Percentiles rank a stretch among this genome's conserved stretches.
Evolutionary conservation across 441 rosid species (phyloP).

Genomic region (Euphorbia schlechtendalii): DNA sequence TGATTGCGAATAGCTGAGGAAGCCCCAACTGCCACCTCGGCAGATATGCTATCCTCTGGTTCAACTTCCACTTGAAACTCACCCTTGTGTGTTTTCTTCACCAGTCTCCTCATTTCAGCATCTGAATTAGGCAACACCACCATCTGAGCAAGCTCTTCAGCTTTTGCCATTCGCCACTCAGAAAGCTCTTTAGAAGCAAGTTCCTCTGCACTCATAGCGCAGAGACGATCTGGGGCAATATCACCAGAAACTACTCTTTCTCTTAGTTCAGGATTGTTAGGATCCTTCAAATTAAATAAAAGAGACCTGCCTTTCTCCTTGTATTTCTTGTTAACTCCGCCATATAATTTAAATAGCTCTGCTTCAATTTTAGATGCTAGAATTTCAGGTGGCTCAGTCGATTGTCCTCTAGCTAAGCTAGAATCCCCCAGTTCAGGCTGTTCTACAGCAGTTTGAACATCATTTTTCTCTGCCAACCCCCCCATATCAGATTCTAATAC

Average conservation of each 20-base stretch:
- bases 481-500: slow-evolving; percentile 55
- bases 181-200: slow-evolving; percentile 93
- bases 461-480: slow-evolving; percentile 30
- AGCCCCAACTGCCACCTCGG: slow-evolving; percentile 51
- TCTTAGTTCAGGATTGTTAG: slow-evolving; percentile 73
- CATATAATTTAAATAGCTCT: slow-evolving; percentile 68
- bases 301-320: slow-evolving; percentile 90
- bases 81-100: slow-evolving; percentile 91
- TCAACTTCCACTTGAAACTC: slow-evolving; percentile 88
- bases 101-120: slow-evolving; percentile 67
- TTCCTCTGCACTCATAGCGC: slow-evolving; percentile 90
- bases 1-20: slow-evolving; percentile 27
- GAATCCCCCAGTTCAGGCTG: slow-evolving; percentile 17
- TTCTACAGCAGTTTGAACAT: slow-evolving; percentile 24
- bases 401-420: slow-evolving; percentile 16
- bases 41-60: slow-evolving; percentile 43
- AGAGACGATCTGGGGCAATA: slow-evolving; percentile 56
- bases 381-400: slow-evolving; percentile 33
- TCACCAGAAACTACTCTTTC: slow-evolving; percentile 72
- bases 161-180: slow-evolving; percentile 91
- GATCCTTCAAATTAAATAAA: slow-evolving; percentile 81
- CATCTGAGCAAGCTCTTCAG: slow-evolving; percentile 90
- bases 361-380: slow-evolving; percentile 61
- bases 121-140: slow-evolving; percentile 73
- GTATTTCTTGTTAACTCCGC: slow-evolving; percentile 88